Percentiles rank a stretch among this genome's conserved stretches.
These are phyloP conservation scores for Aspergillus incahuasiensis DNA, from an alignment of 495 filamentous ascomycete genomes.

Conservation along the genomic window DNA sequence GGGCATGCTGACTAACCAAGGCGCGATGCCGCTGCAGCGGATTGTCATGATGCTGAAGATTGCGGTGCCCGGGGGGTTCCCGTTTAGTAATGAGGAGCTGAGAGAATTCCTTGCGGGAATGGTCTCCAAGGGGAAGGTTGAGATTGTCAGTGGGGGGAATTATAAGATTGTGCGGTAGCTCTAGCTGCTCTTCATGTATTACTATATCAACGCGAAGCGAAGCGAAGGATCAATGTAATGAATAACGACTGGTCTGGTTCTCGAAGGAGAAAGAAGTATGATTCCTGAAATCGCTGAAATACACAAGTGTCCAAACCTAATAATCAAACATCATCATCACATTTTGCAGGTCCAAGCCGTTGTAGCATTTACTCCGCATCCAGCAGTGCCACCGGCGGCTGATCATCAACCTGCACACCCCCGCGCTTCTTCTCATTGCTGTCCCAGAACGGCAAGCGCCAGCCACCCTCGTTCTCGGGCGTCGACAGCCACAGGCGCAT, in stretches of 20 bases:
- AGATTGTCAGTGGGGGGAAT: constrained; percentile 64
- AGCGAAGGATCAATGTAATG: too few relatives aligned
- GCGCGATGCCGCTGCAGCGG: constrained; percentile 70
- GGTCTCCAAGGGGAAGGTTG: constrained; percentile 64
- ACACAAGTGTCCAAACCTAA: too few relatives aligned
- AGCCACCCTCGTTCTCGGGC: constrained; percentile 78
- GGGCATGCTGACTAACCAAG: constrained; percentile 91
- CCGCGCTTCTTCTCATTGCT: constrained; percentile 77
- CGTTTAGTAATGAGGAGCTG: constrained; percentile 72
- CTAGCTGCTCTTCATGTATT: background rate
- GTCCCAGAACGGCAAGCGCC: constrained; percentile 79
- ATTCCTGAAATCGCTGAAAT: too few relatives aligned
- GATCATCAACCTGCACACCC: constrained; percentile 81
- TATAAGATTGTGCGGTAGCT: constrained; percentile 52
- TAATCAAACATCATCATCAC: too few relatives aligned
- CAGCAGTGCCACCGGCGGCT: constrained; percentile 58
- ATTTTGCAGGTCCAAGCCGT: too few relatives aligned
- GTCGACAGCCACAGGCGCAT: constrained; percentile 81
- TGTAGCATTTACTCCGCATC: constrained; percentile 68
- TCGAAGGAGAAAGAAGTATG: too few relatives aligned
- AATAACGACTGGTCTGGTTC: too few relatives aligned
- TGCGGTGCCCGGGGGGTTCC: constrained; percentile 79
- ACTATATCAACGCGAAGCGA: too few relatives aligned
- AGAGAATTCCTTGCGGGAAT: constrained; percentile 71
- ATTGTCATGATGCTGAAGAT: constrained; percentile 94